Evolutionary conservation across 805 yeast species (phyloP), one percentile per base, ranked within the genome.

Genomic region (Blastobotrys muscicola): DNA sequence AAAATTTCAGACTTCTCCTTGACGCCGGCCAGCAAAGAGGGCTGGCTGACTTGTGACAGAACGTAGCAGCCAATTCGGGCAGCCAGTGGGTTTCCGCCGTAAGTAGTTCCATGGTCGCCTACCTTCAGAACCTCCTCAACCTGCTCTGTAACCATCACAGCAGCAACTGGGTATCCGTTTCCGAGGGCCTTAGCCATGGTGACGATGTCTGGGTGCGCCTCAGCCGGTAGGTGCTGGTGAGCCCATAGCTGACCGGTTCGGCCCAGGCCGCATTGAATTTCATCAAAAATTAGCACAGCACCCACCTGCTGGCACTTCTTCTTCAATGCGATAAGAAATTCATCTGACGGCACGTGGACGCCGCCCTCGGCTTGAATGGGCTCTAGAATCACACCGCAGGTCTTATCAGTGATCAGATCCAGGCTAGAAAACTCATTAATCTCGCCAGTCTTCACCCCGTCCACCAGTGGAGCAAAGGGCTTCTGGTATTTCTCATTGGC

Each of bases 291-390:
- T 46, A 90, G 74, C 29, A 85, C 59, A 8, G 84, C 94, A 43
- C 82, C 78, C 52, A 80, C 71, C 44, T 79, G 72, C 45, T 68
- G 66, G 60, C 96, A 85, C 45, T 83, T 64, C 54, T 74, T 62
- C 52, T 82, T 80, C 59, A 90, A 67, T 40, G 76, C 77, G 3
- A 69, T 58, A 49, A 90, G 69, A 58, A 85, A 87, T 36, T 78
- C 84, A 0, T 64, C 52, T 33, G 74, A 70, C 46, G 85, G 74
- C 14, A 81, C 77, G 56, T 79, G 77, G 13, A 90, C 80, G 45
- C 98, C 98, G 45, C 98, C 97, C 67, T 90, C 98, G 53, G 97
- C 98, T 69, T 92, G 98, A 46, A 92, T 81, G 15, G 98, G 98
- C 66, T 92, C 98, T 33, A 92, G 80, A 44, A 92, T 92, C 29